Evolutionary conservation across 495 filamentous ascomycete species (phyloP), one percentile per base, ranked within the genome.

Genomic region (Talaromyces trachyspermus): DNA sequence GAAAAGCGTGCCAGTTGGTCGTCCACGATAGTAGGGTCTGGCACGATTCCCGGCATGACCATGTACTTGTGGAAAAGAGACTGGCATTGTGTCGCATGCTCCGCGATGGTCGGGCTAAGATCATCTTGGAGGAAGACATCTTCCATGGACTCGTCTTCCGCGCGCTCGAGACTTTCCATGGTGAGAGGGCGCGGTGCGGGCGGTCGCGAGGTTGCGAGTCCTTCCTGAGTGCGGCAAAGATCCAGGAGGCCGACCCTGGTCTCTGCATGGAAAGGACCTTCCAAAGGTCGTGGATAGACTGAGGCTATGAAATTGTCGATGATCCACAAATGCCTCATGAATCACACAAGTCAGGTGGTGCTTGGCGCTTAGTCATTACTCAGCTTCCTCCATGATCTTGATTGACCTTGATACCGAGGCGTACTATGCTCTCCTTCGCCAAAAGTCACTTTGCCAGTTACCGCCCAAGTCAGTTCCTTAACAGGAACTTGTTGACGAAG

Each of bases 1-100:
- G 48, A 37, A 46, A 64, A 64, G 48, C 60, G 60, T 49, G 60
- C 56, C 53, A 55, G 48, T 56, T 64, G 56, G 25, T 64, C 60
- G 19, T 61, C 58, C 36, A 64, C 55, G 29, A 64, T 42, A 49
- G 54, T 60, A 29, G 60, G 60, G 29, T 64, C 60, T 33, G 52
- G 59, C 48, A 60, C 51, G 42, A 64, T 56, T 39, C 57, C 49
- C 11, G 60, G 51, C 44, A 56, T 24, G 23, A 37, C 46, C 44
- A 61, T 59, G 30, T 51, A 57, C 26, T 37, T 53, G 12, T 55
- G 44, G 42, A 62, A 60, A 43, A 55, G 52, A 52, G 41, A 45
- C 7, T 47, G 42, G 52, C 61, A 64, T 26, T 62, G 54, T 32
- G 46, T 46, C 38, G 54, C 59, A 33, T 62, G 56, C 26, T 64